A percentile compares a stretch with the other conserved stretches of the same genome.
phyloP scores from a whole-genome alignment of 805 yeast genomes.

The Lachancea waltii region DNA sequence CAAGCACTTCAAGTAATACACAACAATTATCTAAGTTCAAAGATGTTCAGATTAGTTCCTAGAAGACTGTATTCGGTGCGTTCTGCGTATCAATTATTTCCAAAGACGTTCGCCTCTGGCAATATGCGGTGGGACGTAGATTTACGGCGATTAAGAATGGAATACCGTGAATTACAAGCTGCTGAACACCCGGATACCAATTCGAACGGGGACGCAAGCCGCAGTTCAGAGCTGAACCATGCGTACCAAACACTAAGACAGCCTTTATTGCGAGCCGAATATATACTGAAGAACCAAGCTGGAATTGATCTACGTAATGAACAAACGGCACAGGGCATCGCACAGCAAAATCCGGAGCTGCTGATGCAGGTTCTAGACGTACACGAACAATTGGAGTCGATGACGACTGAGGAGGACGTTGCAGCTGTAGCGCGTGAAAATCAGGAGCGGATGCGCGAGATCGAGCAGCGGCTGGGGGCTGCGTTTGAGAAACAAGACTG shows the following conservation, averaged over 20 bases:
- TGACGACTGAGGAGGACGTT: slow-evolving; percentile 53
- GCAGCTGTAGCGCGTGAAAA: slow-evolving; percentile 48
- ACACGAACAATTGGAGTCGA: slow-evolving; percentile 74
- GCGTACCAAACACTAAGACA: slow-evolving; percentile 69
- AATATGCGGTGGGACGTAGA: slow-evolving; percentile 66
- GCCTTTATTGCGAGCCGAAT: slow-evolving; percentile 67
- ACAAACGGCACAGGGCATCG: slow-evolving; percentile 40
- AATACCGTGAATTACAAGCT: slow-evolving; percentile 68
- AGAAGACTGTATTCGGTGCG: slow-evolving; percentile 2
- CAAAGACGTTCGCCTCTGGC: slow-evolving; percentile 61
- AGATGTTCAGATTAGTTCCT: slow-evolving; percentile 2
- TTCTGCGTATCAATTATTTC: slow-evolving; percentile 61
- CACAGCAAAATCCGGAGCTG: slow-evolving; percentile 46
- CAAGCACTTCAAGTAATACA: neutral
- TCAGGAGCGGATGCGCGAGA: slow-evolving; percentile 43
- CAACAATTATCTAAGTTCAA: neutral
- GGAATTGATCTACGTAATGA: slow-evolving; percentile 57
- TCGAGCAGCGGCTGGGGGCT: slow-evolving; percentile 40
- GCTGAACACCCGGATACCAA: slow-evolving; percentile 74
- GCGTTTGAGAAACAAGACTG: slow-evolving; percentile 45
- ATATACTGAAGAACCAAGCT: slow-evolving; percentile 40
- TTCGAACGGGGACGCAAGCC: slow-evolving; percentile 19
- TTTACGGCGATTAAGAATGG: slow-evolving; percentile 52
- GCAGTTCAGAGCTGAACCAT: slow-evolving; percentile 54
- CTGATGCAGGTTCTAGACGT: slow-evolving; percentile 75